These are phyloP conservation scores for Epichloe sp. DNA, from an alignment of 2,329 filamentous ascomycete genomes.

Conservation along the genomic window DNA sequence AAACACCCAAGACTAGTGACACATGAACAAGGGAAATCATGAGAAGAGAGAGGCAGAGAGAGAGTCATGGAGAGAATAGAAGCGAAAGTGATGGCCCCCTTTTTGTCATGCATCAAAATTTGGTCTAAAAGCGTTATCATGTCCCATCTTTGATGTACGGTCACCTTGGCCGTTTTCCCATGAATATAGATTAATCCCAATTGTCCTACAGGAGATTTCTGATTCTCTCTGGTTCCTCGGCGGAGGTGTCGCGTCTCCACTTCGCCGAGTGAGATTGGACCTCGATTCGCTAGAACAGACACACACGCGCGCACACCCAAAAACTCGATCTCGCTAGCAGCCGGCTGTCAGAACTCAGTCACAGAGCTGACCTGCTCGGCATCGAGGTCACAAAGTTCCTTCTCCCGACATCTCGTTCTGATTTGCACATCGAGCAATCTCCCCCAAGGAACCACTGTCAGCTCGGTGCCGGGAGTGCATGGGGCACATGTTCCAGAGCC, in stretches of 20 bases:
- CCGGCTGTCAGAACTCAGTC: constrained; percentile 5
- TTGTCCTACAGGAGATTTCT: constrained; percentile 5
- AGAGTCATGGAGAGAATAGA: background rate
- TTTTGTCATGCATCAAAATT: constrained; percentile 36
- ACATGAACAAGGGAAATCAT: constrained; percentile 21
- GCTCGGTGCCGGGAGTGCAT: constrained; percentile 17
- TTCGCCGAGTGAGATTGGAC: constrained; percentile 3
- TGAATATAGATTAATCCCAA: constrained; percentile 5
- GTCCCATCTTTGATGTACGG: constrained; percentile 22
- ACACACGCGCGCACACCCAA: background rate
- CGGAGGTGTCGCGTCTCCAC: constrained; percentile 1
- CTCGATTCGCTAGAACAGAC: constrained; percentile 12
- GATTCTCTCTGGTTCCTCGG: constrained; percentile 1
- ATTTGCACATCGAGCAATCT: constrained; percentile 14
- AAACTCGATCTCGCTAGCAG: constrained; percentile 11
- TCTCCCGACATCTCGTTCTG: constrained; percentile 16
- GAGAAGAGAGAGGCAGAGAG: background rate
- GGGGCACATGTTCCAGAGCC: constrained; percentile 17
- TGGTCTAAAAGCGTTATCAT: constrained; percentile 29
- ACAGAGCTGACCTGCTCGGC: constrained; percentile 9
- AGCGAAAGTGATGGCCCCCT: constrained; percentile 31
- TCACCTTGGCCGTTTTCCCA: constrained; percentile 17
- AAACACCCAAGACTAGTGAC: constrained; percentile 11
- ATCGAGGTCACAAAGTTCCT: constrained; percentile 16
- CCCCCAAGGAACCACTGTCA: constrained; percentile 13